Evolutionary conservation across 2,329 filamentous ascomycete species (phyloP).

Genomic region (Cladosporium sp.): DNA sequence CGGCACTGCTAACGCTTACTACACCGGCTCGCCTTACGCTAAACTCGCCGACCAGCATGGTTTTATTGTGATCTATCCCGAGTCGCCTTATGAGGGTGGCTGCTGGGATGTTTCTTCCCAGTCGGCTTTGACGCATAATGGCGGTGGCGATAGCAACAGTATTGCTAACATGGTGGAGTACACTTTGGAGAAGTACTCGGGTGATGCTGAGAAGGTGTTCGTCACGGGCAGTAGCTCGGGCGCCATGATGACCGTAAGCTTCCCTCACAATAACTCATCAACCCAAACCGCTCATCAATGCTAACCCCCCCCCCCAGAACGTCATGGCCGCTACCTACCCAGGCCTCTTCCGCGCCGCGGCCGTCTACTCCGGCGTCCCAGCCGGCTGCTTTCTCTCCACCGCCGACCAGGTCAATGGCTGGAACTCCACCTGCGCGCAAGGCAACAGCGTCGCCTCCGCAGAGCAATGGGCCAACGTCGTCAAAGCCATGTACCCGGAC

Average conservation of each 20-base stretch:
- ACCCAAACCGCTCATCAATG: slow-evolving; percentile 5
- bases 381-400: slow-evolving; percentile 51
- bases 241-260: slow-evolving; percentile 52
- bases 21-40: slow-evolving; percentile 50
- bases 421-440: slow-evolving; percentile 51
- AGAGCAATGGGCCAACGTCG: slow-evolving; percentile 47
- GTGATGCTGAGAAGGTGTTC: slow-evolving; percentile 49
- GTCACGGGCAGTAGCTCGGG: slow-evolving; percentile 52
- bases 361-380: slow-evolving; percentile 51
- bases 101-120: slow-evolving; percentile 59
- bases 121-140: slow-evolving; percentile 51
- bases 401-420: slow-evolving; percentile 40
- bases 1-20: slow-evolving; percentile 50
- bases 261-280: slow-evolving; percentile 5
- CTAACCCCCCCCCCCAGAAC: slow-evolving; percentile 27
- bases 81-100: slow-evolving; percentile 46
- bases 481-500: slow-evolving; percentile 47
- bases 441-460: slow-evolving; percentile 45
- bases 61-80: slow-evolving; percentile 58
- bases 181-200: slow-evolving; percentile 49
- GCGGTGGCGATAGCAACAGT: slow-evolving; percentile 53
- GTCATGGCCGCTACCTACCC: slow-evolving; percentile 51
- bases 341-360: slow-evolving; percentile 49
- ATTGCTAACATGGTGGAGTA: slow-evolving; percentile 60
- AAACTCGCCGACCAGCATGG: slow-evolving; percentile 50